phyloP scores from a whole-genome alignment of 352 stramenopile species.

The Peronospora destructor region DNA sequence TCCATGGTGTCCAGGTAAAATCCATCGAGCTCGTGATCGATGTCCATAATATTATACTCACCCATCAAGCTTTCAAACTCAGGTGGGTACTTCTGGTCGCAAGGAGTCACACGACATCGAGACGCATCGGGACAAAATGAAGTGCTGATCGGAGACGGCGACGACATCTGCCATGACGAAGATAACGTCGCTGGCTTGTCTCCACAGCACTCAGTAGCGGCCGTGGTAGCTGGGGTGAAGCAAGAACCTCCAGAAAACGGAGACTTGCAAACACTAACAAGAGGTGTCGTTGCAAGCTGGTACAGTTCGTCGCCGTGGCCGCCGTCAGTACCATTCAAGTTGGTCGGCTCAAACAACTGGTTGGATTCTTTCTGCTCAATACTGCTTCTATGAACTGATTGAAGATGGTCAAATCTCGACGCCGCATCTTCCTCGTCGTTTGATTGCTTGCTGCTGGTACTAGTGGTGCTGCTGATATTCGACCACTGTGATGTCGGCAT shows the following conservation, averaged over 20 bases:
- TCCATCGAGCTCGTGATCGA: constrained; percentile 75
- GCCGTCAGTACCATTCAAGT: constrained; percentile 27
- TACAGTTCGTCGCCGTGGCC: constrained; percentile 26
- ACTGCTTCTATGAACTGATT: constrained; percentile 55
- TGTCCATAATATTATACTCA: constrained; percentile 76
- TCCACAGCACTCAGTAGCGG: constrained; percentile 39
- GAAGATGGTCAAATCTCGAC: constrained; percentile 39
- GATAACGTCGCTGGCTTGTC: constrained; percentile 26
- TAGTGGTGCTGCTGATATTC: constrained; percentile 14
- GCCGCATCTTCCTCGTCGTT: constrained; percentile 9
- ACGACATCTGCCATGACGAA: constrained; percentile 22
- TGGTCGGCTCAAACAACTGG: constrained; percentile 65
- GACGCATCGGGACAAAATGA: constrained; percentile 7
- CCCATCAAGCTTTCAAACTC: constrained; percentile 72
- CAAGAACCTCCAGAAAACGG: constrained; percentile 19
- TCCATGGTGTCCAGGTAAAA: constrained; percentile 78
- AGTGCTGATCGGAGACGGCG: constrained; percentile 12
- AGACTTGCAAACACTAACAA: constrained; percentile 14
- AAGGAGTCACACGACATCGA: constrained; percentile 21
- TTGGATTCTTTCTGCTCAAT: constrained; percentile 75
- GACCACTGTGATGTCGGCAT: constrained; percentile 21
- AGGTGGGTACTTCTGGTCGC: constrained; percentile 38
- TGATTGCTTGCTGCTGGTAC: constrained; percentile 14
- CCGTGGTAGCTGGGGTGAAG: constrained; percentile 25
- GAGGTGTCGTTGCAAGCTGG: constrained; percentile 17